Evolutionary conservation across 2,329 filamentous ascomycete genomes (phyloP).

Genomic region (Fusarium tjaetaba): DNA sequence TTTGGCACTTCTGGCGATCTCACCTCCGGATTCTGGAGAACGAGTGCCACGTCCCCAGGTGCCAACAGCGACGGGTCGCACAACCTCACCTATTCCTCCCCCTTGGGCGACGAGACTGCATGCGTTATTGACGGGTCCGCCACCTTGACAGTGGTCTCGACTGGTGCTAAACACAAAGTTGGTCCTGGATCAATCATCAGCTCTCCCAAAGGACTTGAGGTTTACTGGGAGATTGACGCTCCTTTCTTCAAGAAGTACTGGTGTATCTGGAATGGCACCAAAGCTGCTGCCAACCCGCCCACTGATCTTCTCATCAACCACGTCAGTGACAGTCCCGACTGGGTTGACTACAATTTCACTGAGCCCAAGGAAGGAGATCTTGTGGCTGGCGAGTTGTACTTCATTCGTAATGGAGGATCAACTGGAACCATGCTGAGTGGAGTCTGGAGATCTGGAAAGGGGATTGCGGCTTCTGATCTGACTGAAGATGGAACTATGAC

Average conservation of each 20-base stretch:
- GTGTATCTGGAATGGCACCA: constrained; percentile 6
- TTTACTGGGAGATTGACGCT: neutral
- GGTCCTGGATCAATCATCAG: constrained; percentile 8
- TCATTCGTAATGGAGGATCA: constrained; percentile 16
- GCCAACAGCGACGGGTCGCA: neutral
- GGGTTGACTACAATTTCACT: constrained; percentile 24
- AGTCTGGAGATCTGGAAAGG: constrained; percentile 5
- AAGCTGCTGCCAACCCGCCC: neutral
- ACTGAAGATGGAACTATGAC: neutral
- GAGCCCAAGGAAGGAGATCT: constrained; percentile 26
- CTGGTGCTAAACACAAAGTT: neutral
- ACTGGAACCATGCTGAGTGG: constrained; percentile 8
- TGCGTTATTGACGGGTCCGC: constrained; percentile 7
- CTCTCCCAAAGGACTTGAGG: constrained; percentile 5
- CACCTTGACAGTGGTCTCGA: neutral
- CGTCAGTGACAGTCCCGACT: constrained; percentile 12
- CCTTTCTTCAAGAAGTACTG: constrained; percentile 12
- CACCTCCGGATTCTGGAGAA: constrained; percentile 3
- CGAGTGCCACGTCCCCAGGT: neutral
- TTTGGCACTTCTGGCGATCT: neutral
- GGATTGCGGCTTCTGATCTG: neutral
- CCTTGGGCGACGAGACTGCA: neutral
- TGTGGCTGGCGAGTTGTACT: constrained; percentile 27
- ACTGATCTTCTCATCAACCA: constrained; percentile 11
- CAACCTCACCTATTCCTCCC: neutral